Percentiles rank a stretch among this genome's conserved stretches.
These are phyloP conservation scores for Discostella stelligeroides DNA, from an alignment of 108 stramenopile species.

Conservation along the genomic window DNA sequence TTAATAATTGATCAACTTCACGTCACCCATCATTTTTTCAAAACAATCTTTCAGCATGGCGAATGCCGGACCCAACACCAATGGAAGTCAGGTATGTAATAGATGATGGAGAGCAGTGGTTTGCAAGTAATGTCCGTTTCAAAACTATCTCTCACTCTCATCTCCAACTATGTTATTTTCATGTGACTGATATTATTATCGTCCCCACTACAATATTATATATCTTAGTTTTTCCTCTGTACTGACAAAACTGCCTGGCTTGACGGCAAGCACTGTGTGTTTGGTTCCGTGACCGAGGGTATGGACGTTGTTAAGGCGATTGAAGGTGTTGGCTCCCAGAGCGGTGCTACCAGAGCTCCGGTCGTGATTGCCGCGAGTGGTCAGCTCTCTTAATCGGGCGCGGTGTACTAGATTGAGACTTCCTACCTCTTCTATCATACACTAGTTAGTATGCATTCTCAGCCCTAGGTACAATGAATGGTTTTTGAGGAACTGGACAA, in stretches of 20 bases:
- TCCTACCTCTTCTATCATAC: no score
- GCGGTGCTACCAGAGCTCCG: conserved; percentile 63
- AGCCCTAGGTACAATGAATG: no score
- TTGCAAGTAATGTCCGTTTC: background rate
- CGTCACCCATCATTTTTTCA: background rate
- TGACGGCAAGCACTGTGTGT: conserved; percentile 90
- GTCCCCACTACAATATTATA: no score
- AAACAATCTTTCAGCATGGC: conserved; percentile 72
- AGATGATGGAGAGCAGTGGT: background rate
- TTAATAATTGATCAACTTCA: no score
- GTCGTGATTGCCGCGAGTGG: conserved; percentile 89
- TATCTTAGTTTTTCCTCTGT: conserved; percentile 87
- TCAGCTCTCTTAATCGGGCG: conserved; percentile 65
- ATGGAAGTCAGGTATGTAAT: conserved; percentile 56
- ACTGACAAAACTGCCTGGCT: conserved; percentile 74
- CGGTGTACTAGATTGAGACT: no score
- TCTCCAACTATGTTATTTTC: conserved; percentile 13
- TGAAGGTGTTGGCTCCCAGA: conserved; percentile 75
- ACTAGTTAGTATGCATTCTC: no score
- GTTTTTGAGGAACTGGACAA: no score
- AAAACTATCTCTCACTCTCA: background rate
- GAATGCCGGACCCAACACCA: conserved; percentile 89
- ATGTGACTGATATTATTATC: no score
- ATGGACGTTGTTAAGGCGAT: no score
- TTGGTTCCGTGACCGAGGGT: no score